Base-by-base conservation (phyloP, 192 early-diverging fungal species). In the Coemansia sp. region DNA sequence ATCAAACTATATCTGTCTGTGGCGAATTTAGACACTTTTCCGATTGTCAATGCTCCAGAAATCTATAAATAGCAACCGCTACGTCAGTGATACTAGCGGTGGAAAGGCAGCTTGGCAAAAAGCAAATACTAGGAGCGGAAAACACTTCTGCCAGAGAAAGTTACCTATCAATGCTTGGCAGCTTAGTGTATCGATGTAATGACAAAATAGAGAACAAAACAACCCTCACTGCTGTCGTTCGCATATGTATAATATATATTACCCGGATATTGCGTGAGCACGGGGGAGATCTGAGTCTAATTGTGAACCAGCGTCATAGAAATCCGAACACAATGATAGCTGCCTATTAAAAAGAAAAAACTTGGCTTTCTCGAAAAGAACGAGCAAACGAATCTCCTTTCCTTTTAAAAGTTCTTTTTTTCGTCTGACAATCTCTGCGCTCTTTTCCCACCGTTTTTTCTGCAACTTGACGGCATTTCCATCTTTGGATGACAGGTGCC, bases 301-400 rank as follows among this genome's bases (percentile, higher is more conserved):
- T 53, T 53, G 23, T 59, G 57, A 38, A 62, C 30, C 43, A 62
- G 30, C 6, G 20, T 46, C 60, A 46, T 24, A 62, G 20, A 43
- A 26, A 24, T 45, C 60, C 43, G 21, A 18, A 62, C 12, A 62
- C 51, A 59, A 59, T 4, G 34, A 36, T 5, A 36, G 14, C 18
- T 18, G 5, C 15, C 24, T 35, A 5, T 38, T 8, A 38, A 34
- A 59, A 39, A 59, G 20, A 38, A 38, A 58, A 59, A 59, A 6
- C 57, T 36, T 21, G 16, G n/a, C 30, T 26, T 36, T 26, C 20
- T 35, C 18, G 16, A 59, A 51, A 64, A 51, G 21, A 43, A 11
- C 51, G 21, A 18, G 20, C 21, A 18, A 30, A 18, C 5, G 34
- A 30, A 30, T 43, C n/a, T 59, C 36, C 21, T 59, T 34, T 59